A percentile compares a stretch with the other conserved stretches of the same genome.
These are phyloP conservation scores for Jaapia argillacea DNA, from an alignment of 768 basidiomycete species.

Conservation along the genomic window DNA sequence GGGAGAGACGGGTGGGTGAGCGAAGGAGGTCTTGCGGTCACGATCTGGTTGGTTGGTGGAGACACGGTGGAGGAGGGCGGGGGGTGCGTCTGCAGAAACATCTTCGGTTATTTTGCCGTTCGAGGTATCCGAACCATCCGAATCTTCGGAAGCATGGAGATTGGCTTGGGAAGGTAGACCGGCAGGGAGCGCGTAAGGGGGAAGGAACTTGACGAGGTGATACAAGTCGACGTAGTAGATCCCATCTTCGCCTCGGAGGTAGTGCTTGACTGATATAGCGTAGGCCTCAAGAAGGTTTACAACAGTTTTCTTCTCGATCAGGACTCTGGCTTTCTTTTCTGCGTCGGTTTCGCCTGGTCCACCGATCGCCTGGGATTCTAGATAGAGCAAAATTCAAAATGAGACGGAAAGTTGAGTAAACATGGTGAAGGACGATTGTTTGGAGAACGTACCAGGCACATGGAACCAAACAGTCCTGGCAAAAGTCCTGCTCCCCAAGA, in stretches of 20 bases:
- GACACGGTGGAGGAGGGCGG: background rate
- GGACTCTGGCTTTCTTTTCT: constrained; percentile 32
- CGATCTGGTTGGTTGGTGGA: background rate
- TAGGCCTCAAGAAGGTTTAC: constrained; percentile 62
- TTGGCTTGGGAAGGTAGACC: constrained; percentile 33
- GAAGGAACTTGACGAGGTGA: constrained; percentile 65
- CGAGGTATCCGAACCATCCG: background rate
- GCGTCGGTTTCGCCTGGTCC: constrained; percentile 9
- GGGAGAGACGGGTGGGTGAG: background rate
- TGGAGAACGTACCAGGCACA: constrained; percentile 35
- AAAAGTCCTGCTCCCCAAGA: constrained; percentile 42
- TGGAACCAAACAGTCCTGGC: constrained; percentile 62
- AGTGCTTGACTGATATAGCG: constrained; percentile 59
- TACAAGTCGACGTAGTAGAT: constrained; percentile 41
- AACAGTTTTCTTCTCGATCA: constrained; percentile 61
- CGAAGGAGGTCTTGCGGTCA: background rate
- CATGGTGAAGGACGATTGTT: background rate
- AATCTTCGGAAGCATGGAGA: constrained; percentile 4
- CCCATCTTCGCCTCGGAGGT: constrained; percentile 46
- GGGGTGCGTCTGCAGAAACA: background rate
- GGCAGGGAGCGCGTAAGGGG: constrained; percentile 46
- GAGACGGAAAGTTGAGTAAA: no score
- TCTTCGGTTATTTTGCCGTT: background rate
- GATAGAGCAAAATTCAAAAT: no score
- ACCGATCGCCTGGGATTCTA: no score